These are phyloP conservation scores for Paspalum vaginatum DNA, from an alignment of 176 grass and related monocot species.

Conservation along the genomic window DNA sequence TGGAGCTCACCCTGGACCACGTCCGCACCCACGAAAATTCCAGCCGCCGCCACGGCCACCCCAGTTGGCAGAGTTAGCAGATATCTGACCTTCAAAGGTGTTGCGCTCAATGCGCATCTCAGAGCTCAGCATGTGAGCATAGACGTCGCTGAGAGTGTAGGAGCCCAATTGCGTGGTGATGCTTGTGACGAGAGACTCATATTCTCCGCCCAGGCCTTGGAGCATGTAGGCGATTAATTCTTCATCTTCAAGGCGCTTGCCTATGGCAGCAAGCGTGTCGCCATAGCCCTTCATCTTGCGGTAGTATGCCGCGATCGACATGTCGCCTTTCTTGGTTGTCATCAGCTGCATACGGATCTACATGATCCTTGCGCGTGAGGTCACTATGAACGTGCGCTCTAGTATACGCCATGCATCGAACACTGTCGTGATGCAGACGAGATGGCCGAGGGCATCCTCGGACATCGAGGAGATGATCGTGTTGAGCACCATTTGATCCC, in stretches of 20 bases:
- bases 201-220: neutral
- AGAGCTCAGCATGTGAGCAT: neutral
- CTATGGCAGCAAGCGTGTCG: neutral
- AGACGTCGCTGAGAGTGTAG: neutral
- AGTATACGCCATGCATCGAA: neutral
- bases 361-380: neutral
- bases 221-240: no score
- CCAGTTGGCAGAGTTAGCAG: neutral
- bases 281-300: neutral
- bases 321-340: neutral
- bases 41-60: neutral
- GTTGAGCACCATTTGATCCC: neutral
- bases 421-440: neutral
- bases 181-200: neutral
- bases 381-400: neutral
- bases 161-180: neutral
- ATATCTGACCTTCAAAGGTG: neutral
- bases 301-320: neutral
- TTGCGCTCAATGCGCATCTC: neutral
- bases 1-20: no score
- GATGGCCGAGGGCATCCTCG: neutral
- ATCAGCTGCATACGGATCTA: neutral
- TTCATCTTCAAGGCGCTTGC: no score
- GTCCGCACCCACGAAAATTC: neutral
- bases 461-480: neutral